Base-by-base conservation (phyloP, 2,329 filamentous ascomycete species). In the Rhytidhysteron rufulum region DNA sequence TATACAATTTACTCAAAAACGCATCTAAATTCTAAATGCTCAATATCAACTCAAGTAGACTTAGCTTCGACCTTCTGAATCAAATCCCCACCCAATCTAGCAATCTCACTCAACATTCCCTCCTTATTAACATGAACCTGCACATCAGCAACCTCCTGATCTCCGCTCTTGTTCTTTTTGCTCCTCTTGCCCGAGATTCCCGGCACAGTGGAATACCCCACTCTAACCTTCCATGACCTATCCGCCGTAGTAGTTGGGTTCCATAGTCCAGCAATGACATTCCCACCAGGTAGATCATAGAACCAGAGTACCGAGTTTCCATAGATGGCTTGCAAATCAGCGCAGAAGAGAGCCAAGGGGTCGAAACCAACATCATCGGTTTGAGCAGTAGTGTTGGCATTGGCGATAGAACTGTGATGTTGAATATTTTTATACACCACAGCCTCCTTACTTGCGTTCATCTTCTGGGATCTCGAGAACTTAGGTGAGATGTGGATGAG, bases 361-460 rank as follows among this genome's bases (percentile, higher is more conserved):
- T 83, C 73, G 17, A 78, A 76, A 2, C 79, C 77, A 4, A 83
- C 51, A 54, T 24, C 75, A 37, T 52, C 66, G 49, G 40, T 57
- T n/a, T n/a, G n/a, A 27, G 13, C 8, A 8, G 8, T 27, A 27
- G 24, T 7, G 22, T 64, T 58, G 31, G 60, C 56, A 3, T 63
- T 46, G 47, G 62, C 31, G 1, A 42, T 21, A 4, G 47, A 40
- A 34, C 54, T 52, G 41, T 76, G 74, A 21, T 79, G 69, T 50
- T 85, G 79, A 24, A 96, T 72, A 60, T 96, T 96, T 68, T 95
- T 95, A 73, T 84, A 96, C 21, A 75, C 74, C 34, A 52, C 57
- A 24, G 53, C 66, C 55, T 47, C 58, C 47, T 55, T 70, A 11
- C 51, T 57, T 39, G 55, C 55, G n/a, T n/a, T n/a, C n/a, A n/a